Conservation (phyloP, 2,329 filamentous ascomycete species). For the Alternaria panax region DNA sequence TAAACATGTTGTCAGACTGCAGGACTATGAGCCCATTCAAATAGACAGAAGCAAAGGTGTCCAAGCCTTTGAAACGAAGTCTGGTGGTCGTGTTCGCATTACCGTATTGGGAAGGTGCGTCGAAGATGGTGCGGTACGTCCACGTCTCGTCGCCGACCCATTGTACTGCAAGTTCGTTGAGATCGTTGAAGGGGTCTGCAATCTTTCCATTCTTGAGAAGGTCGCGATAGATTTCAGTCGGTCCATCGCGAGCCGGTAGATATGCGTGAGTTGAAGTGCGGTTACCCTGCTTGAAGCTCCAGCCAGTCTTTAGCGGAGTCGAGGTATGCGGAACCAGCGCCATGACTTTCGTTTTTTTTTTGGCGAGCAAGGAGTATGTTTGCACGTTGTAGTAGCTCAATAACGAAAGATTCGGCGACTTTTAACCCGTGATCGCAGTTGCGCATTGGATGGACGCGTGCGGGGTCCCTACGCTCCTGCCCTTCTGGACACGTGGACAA, state of each 20-base stretch:
- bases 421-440: slow-evolving; percentile 1
- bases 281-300: slow-evolving; percentile 57
- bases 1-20: slow-evolving; percentile 68
- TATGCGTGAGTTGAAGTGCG: slow-evolving; percentile 48
- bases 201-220: slow-evolving; percentile 57
- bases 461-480: slow-evolving; percentile 1
- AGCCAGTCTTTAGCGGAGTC: slow-evolving; percentile 34
- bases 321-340: slow-evolving; percentile 4
- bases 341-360: not conserved
- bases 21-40: slow-evolving; percentile 64
- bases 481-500: not conserved
- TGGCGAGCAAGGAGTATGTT: not conserved
- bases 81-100: slow-evolving; percentile 45
- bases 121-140: slow-evolving; percentile 50
- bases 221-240: slow-evolving; percentile 58
- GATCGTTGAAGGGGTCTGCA: slow-evolving; percentile 57
- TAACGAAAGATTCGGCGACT: not conserved
- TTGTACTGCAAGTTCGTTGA: slow-evolving; percentile 58
- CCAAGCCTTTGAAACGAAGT: slow-evolving; percentile 68
- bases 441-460: not conserved
- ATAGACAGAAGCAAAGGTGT: slow-evolving; percentile 67
- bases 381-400: not conserved
- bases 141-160: slow-evolving; percentile 59
- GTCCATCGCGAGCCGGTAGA: slow-evolving; percentile 53
- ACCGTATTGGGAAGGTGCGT: slow-evolving; percentile 44